A percentile compares a stretch with the other conserved stretches of the same genome.
phyloP scores from a whole-genome alignment of 2,329 filamentous ascomycete species.

The Aspergillus eucalypticola region DNA sequence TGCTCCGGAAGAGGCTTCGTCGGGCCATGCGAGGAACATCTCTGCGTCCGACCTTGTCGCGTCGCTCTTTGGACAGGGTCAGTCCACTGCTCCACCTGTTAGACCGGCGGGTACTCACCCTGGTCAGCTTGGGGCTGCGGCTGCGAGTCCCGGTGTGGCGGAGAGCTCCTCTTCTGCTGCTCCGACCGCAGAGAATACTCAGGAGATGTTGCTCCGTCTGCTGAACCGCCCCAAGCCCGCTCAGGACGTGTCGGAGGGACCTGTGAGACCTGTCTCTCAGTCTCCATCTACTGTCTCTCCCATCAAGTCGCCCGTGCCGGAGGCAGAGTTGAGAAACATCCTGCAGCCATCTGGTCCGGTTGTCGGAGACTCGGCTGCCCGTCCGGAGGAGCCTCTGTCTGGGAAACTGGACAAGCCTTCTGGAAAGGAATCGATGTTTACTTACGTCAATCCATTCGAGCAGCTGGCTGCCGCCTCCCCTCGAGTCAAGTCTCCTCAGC shows the following conservation, averaged over 20 bases:
- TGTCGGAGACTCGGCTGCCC: constrained; percentile 17
- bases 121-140: constrained; percentile 13
- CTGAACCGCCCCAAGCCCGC: constrained; percentile 69
- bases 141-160: constrained; percentile 22
- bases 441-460: constrained; percentile 72
- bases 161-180: constrained; percentile 22
- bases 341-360: constrained; percentile 15
- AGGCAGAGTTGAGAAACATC: constrained; percentile 12
- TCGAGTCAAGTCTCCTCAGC: constrained; percentile 58
- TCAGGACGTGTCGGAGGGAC: constrained; percentile 27
- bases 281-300: constrained; percentile 44
- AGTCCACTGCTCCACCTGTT: constrained; percentile 29
- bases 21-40: constrained; percentile 41
- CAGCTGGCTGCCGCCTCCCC: constrained; percentile 67
- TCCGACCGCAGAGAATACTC: constrained; percentile 65
- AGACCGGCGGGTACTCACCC: constrained; percentile 18
- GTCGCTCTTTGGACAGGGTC: constrained; percentile 52
- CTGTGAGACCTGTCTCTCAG: constrained; percentile 33
- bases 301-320: constrained; percentile 31
- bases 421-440: constrained; percentile 57
- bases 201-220: constrained; percentile 81
- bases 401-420: constrained; percentile 38
- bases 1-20: constrained; percentile 21
- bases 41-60: constrained; percentile 61
- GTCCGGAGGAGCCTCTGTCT: constrained; percentile 19